Evolutionary conservation across 2,329 filamentous ascomycete genomes (phyloP).

Genomic region (Botrytis cinerea): DNA sequence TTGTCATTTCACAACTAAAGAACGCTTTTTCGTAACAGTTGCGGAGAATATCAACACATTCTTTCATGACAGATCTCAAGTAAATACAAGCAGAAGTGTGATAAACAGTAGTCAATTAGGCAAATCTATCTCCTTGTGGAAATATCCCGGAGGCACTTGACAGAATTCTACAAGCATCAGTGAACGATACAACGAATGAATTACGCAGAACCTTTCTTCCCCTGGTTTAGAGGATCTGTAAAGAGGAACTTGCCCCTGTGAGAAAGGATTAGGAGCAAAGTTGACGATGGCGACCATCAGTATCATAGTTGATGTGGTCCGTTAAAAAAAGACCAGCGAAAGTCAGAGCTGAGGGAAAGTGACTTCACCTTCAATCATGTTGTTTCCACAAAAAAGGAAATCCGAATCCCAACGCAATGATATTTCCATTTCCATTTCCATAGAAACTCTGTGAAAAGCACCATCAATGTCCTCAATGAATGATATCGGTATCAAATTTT

Average conservation of each 20-base stretch:
- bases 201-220: no score
- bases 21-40: not conserved
- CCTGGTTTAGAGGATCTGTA: not conserved
- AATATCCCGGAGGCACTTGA: not conserved
- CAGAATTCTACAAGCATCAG: not conserved
- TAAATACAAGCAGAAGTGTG: not conserved
- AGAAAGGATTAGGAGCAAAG: not conserved
- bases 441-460: not conserved
- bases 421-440: not conserved
- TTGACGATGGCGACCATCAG: not conserved
- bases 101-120: not conserved
- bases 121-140: not conserved
- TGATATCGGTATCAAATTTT: not conserved
- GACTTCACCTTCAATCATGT: not conserved
- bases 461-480: not conserved
- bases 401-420: not conserved
- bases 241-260: not conserved
- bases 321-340: not conserved
- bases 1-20: not conserved
- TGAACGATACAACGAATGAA: not conserved
- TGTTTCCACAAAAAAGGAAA: not conserved
- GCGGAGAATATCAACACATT: accelerated
- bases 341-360: not conserved
- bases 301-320: not conserved
- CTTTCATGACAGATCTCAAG: not conserved